phyloP scores from a whole-genome alignment of 1,139 yeast genomes.

The Geotrichum citri-aurantii region DNA sequence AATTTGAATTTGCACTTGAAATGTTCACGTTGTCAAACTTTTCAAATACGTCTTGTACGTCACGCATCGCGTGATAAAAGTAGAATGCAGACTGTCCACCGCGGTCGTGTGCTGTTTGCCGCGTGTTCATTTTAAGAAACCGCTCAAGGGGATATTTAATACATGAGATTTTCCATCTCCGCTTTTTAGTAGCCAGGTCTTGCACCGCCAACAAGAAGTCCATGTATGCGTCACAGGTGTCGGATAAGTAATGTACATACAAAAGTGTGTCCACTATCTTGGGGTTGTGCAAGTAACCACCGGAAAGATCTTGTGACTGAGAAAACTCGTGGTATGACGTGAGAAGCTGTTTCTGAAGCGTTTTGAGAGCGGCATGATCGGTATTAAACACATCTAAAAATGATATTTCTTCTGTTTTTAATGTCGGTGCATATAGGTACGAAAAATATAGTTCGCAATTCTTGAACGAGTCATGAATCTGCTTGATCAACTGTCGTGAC shows the following conservation, averaged over 20 bases:
- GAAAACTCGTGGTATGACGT: constrained; percentile 8
- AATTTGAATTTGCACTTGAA: not conserved
- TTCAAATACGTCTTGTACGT: constrained; percentile 47
- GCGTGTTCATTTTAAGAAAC: constrained; percentile 40
- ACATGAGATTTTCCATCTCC: constrained; percentile 34
- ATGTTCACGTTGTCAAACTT: constrained; percentile 27
- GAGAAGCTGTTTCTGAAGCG: constrained; percentile 1
- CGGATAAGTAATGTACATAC: constrained; percentile 20
- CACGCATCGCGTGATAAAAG: constrained; percentile 41
- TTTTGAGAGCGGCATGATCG: not conserved
- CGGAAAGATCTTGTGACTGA: constrained; percentile 3
- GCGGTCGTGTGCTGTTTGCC: constrained; percentile 43
- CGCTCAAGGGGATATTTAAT: constrained; percentile 41
- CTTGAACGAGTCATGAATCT: constrained; percentile 18
- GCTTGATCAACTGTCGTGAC: constrained; percentile 17
- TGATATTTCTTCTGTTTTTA: constrained; percentile 8
- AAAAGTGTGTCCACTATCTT: constrained; percentile 13
- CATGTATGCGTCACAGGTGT: constrained; percentile 17
- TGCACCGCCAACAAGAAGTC: constrained; percentile 18
- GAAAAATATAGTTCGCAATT: constrained; percentile 19
- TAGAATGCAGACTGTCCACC: constrained; percentile 44
- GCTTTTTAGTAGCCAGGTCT: constrained; percentile 17
- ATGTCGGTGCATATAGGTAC: constrained; percentile 14
- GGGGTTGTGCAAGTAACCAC: constrained; percentile 9
- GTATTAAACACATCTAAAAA: constrained; percentile 2